These are phyloP conservation scores for Themeda triandra DNA, from an alignment of 176 grass and related monocot species.

Conservation along the genomic window DNA sequence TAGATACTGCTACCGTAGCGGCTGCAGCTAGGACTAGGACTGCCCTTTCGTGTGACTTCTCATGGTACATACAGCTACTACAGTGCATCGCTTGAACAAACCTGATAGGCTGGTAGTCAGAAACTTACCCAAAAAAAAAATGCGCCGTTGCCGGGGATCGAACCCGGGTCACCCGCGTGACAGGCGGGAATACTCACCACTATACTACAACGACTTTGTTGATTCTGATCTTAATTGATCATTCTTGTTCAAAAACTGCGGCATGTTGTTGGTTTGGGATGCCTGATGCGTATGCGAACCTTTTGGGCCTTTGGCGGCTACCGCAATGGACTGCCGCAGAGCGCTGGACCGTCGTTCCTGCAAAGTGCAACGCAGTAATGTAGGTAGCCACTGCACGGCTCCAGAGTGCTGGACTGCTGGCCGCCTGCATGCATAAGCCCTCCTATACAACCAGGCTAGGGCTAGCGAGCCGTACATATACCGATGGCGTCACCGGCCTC, in stretches of 20 bases:
- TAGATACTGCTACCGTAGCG: no score
- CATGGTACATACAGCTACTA: background rate
- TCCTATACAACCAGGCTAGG: no score
- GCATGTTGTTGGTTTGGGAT: no score
- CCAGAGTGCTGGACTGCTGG: background rate
- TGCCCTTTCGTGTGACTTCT: slow-evolving; percentile 23
- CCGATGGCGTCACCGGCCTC: background rate
- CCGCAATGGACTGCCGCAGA: no score
- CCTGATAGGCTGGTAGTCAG: no score
- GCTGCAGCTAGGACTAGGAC: no score
- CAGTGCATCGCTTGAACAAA: no score
- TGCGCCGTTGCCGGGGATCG: slow-evolving; percentile 95
- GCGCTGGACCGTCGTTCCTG: background rate
- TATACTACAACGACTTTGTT: slow-evolving; percentile 77
- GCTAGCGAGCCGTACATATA: no score
- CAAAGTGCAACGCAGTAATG: background rate
- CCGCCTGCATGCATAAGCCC: background rate
- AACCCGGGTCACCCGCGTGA: slow-evolving; percentile 91
- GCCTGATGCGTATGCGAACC: no score
- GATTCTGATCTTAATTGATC: fast-evolving
- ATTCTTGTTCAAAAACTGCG: no score
- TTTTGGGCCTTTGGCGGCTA: no score
- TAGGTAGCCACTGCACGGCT: background rate
- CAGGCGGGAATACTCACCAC: slow-evolving; percentile 96
- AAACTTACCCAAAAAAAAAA: no score